phyloP scores from a whole-genome alignment of 306 rosid genomes.

The Mimosa pudica region DNA sequence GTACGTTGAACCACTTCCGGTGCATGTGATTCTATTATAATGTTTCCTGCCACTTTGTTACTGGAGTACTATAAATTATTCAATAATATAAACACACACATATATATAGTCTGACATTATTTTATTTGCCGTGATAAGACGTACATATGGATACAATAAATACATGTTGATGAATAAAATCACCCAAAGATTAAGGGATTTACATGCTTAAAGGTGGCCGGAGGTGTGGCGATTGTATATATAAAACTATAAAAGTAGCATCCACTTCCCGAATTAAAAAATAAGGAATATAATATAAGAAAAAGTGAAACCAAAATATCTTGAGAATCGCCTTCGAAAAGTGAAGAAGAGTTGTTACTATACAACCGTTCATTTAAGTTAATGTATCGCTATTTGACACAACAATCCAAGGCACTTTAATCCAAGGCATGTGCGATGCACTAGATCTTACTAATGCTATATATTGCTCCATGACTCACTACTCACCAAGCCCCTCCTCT shows the following conservation, averaged over 20 bases:
- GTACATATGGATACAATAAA: too few relatives aligned
- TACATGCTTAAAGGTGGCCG: not conserved
- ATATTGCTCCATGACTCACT: not conserved
- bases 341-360: not conserved
- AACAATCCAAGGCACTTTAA: not conserved
- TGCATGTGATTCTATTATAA: too few relatives aligned
- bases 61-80: too few relatives aligned
- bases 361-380: not conserved
- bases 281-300: too few relatives aligned
- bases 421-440: not conserved
- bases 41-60: not conserved
- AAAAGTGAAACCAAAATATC: not conserved
- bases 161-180: not conserved
- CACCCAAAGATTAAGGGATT: not conserved
- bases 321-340: not conserved
- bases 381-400: not conserved
- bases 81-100: not conserved
- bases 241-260: not conserved
- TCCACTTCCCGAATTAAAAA: not conserved
- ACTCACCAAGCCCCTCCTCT: not conserved
- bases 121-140: not conserved
- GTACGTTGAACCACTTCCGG: too few relatives aligned
- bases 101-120: not conserved
- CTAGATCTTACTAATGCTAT: not conserved
- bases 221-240: not conserved